Conservation (phyloP, 306 rosid genomes). For the Heteromeles arbutifolia region DNA sequence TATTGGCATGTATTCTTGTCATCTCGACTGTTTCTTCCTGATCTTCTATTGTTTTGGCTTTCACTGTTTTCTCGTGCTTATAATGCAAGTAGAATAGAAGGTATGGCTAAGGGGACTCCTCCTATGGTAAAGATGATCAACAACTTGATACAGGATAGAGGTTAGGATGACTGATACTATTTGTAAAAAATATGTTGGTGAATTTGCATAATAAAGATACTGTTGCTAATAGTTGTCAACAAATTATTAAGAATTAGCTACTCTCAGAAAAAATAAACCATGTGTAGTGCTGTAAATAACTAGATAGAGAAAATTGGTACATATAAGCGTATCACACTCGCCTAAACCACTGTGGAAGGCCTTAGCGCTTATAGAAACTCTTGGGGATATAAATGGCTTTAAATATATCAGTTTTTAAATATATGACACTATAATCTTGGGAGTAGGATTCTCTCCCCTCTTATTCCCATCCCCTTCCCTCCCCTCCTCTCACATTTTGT, state of each 20-base stretch:
- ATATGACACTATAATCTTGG: neutral
- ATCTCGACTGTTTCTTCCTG: conserved; percentile 86
- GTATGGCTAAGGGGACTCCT: conserved; percentile 92
- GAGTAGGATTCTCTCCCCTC: too few species aligned
- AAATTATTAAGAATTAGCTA: neutral
- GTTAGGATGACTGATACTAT: conserved; percentile 32
- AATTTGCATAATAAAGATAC: conserved; percentile 21
- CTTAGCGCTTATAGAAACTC: neutral
- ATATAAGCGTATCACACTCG: too few species aligned
- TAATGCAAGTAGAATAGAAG: conserved; percentile 77
- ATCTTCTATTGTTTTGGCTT: conserved; percentile 66
- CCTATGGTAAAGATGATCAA: conserved; percentile 89
- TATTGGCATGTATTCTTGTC: conserved; percentile 98
- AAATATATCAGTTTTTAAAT: neutral
- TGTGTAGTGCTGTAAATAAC: neutral
- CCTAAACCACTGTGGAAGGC: too few species aligned
- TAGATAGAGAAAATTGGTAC: too few species aligned
- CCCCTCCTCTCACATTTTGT: too few species aligned
- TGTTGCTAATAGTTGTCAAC: conserved; percentile 19
- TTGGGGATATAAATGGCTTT: neutral
- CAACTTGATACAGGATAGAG: conserved; percentile 80
- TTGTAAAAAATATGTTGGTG: conserved; percentile 33
- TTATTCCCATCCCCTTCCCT: too few species aligned
- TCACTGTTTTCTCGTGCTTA: conserved; percentile 93
- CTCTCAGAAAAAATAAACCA: neutral